These are phyloP conservation scores for Puccinia polysora DNA, from an alignment of 1,284 basidiomycete species.

Conservation along the genomic window DNA sequence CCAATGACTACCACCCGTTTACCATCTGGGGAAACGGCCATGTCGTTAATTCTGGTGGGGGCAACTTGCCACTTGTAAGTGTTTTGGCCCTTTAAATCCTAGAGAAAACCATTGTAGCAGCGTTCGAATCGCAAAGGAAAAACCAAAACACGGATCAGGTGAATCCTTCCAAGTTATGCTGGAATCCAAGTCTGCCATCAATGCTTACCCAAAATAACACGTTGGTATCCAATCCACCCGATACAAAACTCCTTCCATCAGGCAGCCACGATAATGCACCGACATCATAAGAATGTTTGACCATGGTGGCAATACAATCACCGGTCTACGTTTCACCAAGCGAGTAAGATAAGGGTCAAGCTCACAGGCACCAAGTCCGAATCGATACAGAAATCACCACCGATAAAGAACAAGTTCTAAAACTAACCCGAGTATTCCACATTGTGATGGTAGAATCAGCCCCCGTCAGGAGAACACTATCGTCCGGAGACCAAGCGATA, in stretches of 20 bases:
- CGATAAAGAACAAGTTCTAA: background rate
- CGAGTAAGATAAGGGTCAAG: conserved; percentile 47
- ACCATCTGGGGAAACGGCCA: conserved; percentile 80
- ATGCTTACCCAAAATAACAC: conserved; percentile 76
- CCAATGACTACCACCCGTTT: conserved; percentile 76
- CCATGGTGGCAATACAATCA: conserved; percentile 62
- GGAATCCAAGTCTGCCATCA: background rate
- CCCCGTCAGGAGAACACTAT: conserved; percentile 72
- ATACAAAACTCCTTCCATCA: conserved; percentile 82
- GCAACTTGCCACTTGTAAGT: conserved; percentile 66
- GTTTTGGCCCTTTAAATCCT: conserved; percentile 70
- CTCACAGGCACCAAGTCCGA: no score
- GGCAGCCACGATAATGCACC: conserved; percentile 82
- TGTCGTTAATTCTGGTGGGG: conserved; percentile 80
- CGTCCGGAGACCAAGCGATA: conserved; percentile 84
- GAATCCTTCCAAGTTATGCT: background rate
- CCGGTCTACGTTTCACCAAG: conserved; percentile 62
- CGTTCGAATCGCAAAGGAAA: no score
- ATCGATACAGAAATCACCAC: conserved; percentile 1
- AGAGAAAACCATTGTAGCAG: no score
- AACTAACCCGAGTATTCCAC: conserved; percentile 74
- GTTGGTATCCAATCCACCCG: conserved; percentile 79
- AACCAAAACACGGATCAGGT: background rate
- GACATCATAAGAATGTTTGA: conserved; percentile 74
- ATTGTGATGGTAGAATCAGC: conserved; percentile 73